Evolutionary conservation across 108 stramenopile genomes (phyloP), one percentile per base, ranked within the genome.

Genomic region (Cyclotella atomus): DNA sequence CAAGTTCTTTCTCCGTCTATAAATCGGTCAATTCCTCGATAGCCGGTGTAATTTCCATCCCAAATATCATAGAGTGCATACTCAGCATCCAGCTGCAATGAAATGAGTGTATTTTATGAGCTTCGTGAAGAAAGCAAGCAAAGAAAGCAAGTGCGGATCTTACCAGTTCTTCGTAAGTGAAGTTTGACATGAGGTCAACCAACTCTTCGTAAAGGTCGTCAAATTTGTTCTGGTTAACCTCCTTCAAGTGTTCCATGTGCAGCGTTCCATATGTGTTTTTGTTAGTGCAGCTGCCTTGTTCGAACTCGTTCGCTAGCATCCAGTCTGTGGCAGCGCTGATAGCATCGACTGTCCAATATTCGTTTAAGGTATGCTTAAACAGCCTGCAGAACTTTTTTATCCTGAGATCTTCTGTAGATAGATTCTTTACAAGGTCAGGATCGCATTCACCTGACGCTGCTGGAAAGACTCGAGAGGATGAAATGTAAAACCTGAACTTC

Each of bases 221-320:
- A n/a, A 0, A 23, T 10, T 47, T 28, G 17, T 28, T 17, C 28
- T 29, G 29, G 21, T 65, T 65, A 27, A n/a, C n/a, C 2, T 46
- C 45, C 4, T 47, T 30, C 1, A 46, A 16, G 21, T 30, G 44
- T 29, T 49, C 29, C 64, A 65, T 47, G 25, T 65, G 45, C 5
- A 65, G 14, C 9, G 28, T 65, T 0, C 45, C 64, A 21, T 29
- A 32, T 10, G 56, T 57, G 27, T 45, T 65, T 29, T 65, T 65
- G 17, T 47, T 45, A 2, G 19, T 49, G 35, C 64, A 65, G 28
- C 46, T 46, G 5, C 64, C 64, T 49, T 8, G 29, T 49, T 46
- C 29, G 21, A 65, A 65, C 7, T 38, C 64, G 20, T 65, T 65
- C 0, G n/a, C 64, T 0, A 65, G 45, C 64, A 65, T 65, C 64